Conservation (phyloP, 177 flowering plant species). For the Vitis hybrid region DNA sequence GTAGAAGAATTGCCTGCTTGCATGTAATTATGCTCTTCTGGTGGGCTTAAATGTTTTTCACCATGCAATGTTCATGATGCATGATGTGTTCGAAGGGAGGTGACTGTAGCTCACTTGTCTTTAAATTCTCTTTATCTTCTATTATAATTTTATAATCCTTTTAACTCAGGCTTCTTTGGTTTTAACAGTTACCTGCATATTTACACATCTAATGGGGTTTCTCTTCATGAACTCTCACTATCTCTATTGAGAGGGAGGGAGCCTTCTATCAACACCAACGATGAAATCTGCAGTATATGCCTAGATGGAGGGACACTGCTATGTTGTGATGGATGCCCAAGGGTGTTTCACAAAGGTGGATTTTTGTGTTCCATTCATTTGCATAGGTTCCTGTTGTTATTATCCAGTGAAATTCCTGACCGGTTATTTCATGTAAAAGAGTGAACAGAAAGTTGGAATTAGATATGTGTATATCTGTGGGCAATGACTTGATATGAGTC, state of each 20-base stretch:
- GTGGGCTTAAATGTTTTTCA: no score
- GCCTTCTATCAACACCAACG: conserved; percentile 53
- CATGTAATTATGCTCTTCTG: no score
- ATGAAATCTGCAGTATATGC: conserved; percentile 81
- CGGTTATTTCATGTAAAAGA: no score
- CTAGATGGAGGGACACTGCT: conserved; percentile 68
- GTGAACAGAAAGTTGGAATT: no score
- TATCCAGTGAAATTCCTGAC: no score
- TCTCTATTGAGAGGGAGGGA: conserved; percentile 46
- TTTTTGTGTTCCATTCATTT: conserved; percentile 2
- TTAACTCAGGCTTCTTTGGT: conserved; percentile 1
- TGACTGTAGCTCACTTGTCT: no score
- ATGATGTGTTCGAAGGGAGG: no score
- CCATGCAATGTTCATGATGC: no score
- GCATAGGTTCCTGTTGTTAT: no score
- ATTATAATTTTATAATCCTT: background rate
- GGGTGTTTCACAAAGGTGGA: conserved; percentile 67
- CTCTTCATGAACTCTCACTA: conserved; percentile 82
- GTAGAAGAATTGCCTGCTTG: no score
- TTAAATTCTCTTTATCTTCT: background rate
- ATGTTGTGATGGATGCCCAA: conserved; percentile 81
- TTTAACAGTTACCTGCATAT: conserved; percentile 69
- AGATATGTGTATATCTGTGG: no score
- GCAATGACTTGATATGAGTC: no score
- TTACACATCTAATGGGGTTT: conserved; percentile 86